Base-by-base conservation (phyloP, 805 yeast species). In the Brettanomyces sp. region DNA sequence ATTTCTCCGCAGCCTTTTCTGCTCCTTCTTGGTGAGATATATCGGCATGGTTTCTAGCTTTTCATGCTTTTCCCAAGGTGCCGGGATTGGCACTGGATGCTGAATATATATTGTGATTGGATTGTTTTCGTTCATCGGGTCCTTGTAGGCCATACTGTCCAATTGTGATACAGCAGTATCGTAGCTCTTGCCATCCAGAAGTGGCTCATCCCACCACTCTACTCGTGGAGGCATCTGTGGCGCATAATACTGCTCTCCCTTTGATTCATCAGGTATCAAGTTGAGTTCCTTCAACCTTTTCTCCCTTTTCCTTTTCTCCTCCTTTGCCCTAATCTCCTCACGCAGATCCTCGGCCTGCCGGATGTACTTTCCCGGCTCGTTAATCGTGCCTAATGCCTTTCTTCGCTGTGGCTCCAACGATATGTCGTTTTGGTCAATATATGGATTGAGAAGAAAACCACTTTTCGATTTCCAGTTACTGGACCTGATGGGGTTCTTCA, bases 171-270 rank as follows among this genome's bases (percentile, higher is more conserved):
- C 47, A 36, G 66, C 56, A 6, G 37, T n/a, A 1, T 58, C 59
- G 52, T 76, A 72, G 37, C 57, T 57, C 3, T 62, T 61, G 11
- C 52, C 54, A 36, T 60, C 60, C 2, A 84, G 52, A 42, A 77
- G 75, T 2, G 77, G 77, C 45, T 64, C 59, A 64, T 91, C 96
- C 97, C 97, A 91, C 96, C 96, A 88, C 61, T 89, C 96, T 2
- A 80, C 63, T 2, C 47, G 49, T 0, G 95, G 95, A 1, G 90
- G 89, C 18, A 49, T 56, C 0, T 56, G 59, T 0, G 66, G 66
- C 44, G 65, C 61, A 55, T 72, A 84, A 7, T 66, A 58, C 18
- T 77, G 74, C 56, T 87, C 96, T 4, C 81, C 82, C 1, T 72
- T 47, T 1, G 57, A 54, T 14, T 66, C 59, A 51, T 83, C 79